Conservation (phyloP, 148 eudicot species). For the Cornus controversa region DNA sequence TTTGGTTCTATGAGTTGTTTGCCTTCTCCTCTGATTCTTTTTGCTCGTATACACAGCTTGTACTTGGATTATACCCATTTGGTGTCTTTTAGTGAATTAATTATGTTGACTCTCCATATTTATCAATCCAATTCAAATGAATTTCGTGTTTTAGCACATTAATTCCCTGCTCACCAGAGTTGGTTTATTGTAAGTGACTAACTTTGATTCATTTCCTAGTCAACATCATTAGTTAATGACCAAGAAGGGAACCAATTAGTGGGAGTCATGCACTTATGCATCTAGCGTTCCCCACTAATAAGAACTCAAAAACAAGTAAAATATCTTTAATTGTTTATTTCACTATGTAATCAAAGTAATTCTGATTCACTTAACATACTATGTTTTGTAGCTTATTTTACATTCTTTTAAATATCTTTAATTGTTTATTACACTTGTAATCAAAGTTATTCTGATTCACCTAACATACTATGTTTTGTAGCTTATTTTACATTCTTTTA, state of each 20-base stretch:
- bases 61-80: background rate
- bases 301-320: slow-evolving; percentile 4
- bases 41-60: background rate
- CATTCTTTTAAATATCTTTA: background rate
- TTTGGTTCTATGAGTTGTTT: no score
- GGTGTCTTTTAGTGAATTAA: background rate
- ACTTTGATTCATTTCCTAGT: background rate
- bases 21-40: background rate
- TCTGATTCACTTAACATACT: background rate
- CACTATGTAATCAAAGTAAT: background rate
- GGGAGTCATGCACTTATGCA: background rate
- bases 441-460: background rate
- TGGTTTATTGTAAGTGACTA: background rate
- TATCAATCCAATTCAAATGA: background rate
- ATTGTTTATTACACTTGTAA: background rate
- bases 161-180: background rate
- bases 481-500: slow-evolving; percentile 3
- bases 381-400: slow-evolving; percentile 4
- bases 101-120: background rate
- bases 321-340: background rate
- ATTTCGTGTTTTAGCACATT: background rate
- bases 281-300: background rate
- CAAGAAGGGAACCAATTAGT: background rate
- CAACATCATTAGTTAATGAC: background rate
- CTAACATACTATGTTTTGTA: background rate